A percentile compares a stretch with the other conserved stretches of the same genome.
Conservation (phyloP, 805 yeast species). For the Suhomyces sp. region DNA sequence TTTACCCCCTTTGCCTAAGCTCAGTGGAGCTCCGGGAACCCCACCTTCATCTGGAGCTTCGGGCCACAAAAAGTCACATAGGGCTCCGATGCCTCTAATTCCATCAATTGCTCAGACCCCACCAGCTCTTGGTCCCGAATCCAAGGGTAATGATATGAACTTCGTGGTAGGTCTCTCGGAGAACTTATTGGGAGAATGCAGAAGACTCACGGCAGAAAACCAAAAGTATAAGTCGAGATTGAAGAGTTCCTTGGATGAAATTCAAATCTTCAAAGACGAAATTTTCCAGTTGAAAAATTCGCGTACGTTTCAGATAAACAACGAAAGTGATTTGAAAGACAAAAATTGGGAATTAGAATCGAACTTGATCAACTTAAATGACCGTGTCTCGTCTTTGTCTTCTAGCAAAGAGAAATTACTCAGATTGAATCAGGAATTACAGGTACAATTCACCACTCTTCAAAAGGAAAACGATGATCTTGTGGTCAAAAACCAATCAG, state of each 20-base stretch:
- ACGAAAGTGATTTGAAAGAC: constrained; percentile 55
- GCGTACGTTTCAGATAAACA: constrained; percentile 32
- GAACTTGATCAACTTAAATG: constrained; percentile 45
- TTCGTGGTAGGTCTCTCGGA: constrained; percentile 76
- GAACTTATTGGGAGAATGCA: constrained; percentile 65
- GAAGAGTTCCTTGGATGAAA: constrained; percentile 43
- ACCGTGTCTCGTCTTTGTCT: constrained; percentile 40
- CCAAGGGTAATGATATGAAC: constrained; percentile 61
- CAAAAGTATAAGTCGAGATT: constrained; percentile 44
- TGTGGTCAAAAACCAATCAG: constrained; percentile 37
- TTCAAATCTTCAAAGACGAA: constrained; percentile 37
- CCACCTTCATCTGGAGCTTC: neutral
- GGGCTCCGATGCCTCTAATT: constrained; percentile 8
- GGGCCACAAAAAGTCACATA: constrained; percentile 4
- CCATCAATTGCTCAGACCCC: constrained; percentile 19
- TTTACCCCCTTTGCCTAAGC: constrained; percentile 11
- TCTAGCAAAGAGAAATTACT: constrained; percentile 40
- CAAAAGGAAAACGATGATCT: constrained; percentile 52
- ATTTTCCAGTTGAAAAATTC: constrained; percentile 34
- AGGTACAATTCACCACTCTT: constrained; percentile 22
- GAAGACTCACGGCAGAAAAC: constrained; percentile 67
- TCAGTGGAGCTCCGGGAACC: constrained; percentile 2
- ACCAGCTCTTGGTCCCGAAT: constrained; percentile 41
- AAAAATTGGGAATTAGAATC: constrained; percentile 66
- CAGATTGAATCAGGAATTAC: constrained; percentile 32